A percentile compares a stretch with the other conserved stretches of the same genome.
These are phyloP conservation scores for Dactylonectria estremocensis DNA, from an alignment of 2,329 filamentous ascomycete genomes.

Conservation along the genomic window DNA sequence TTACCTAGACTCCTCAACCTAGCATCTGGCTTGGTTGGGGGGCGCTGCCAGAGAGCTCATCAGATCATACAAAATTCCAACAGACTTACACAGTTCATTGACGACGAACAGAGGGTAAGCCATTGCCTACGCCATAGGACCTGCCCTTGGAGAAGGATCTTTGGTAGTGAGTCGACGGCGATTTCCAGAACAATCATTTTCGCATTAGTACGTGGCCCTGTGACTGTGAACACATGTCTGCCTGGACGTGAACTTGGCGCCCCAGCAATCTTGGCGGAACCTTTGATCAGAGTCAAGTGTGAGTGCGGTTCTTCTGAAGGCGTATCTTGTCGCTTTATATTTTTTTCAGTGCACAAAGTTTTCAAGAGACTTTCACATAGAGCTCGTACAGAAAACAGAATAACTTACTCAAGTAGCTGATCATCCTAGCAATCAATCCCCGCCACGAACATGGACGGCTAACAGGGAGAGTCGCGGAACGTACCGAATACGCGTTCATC, in stretches of 20 bases:
- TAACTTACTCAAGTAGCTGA: background rate
- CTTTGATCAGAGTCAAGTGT: background rate
- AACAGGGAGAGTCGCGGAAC: background rate
- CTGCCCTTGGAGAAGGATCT: too few species aligned
- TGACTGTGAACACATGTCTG: background rate
- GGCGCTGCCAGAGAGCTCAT: background rate
- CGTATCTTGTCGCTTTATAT: background rate
- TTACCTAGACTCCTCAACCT: background rate
- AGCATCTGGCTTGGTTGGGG: background rate
- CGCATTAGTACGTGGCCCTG: background rate
- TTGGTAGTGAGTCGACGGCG: background rate
- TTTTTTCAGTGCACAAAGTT: background rate
- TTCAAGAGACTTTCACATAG: background rate
- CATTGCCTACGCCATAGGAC: too few species aligned
- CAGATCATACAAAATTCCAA: background rate
- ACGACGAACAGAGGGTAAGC: background rate
- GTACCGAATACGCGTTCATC: conserved; percentile 12
- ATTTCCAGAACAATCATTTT: background rate
- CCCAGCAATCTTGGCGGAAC: background rate
- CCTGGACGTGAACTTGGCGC: background rate
- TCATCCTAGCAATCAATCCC: background rate
- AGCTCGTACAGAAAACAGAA: background rate
- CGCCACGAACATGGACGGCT: background rate
- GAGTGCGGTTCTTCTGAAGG: too few species aligned
- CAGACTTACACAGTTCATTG: background rate